A percentile compares a stretch with the other conserved stretches of the same genome.
These are phyloP conservation scores for Aspergillus coremiiformis DNA, from an alignment of 495 filamentous ascomycete genomes.

Conservation along the genomic window DNA sequence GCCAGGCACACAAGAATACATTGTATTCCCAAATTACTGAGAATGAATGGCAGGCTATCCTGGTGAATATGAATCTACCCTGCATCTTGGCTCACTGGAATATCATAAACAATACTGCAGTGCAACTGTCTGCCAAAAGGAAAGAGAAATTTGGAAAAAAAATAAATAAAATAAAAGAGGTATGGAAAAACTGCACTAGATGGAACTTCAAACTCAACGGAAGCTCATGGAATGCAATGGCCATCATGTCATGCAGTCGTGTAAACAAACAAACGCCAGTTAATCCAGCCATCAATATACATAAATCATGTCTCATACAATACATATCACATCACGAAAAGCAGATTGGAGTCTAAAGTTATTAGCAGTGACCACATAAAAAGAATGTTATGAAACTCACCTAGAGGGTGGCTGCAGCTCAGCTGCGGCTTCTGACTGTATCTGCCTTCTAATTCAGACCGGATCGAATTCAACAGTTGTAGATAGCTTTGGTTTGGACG, in stretches of 20 bases:
- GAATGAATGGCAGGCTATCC: no score
- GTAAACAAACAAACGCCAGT: background rate
- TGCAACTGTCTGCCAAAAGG: no score
- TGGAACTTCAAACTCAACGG: no score
- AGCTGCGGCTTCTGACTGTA: slow-evolving; percentile 97
- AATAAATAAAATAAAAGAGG: no score
- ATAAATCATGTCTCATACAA: slow-evolving; percentile 4
- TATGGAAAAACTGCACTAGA: no score
- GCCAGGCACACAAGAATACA: no score
- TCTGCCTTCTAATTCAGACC: slow-evolving; percentile 80
- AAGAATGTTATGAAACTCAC: slow-evolving; percentile 42
- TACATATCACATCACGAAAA: slow-evolving; percentile 38
- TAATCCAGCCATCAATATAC: background rate
- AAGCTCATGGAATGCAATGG: background rate
- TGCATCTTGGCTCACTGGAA: no score
- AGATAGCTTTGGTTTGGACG: slow-evolving; percentile 96
- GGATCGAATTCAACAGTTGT: slow-evolving; percentile 86
- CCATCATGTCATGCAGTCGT: background rate
- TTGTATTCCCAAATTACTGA: no score
- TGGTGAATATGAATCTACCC: no score
- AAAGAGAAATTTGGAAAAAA: no score
- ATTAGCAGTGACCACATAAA: slow-evolving; percentile 12
- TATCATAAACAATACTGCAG: no score
- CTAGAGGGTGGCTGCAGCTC: slow-evolving; percentile 91
- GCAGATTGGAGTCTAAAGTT: slow-evolving; percentile 32